Evolutionary conservation across 1,139 yeast genomes (phyloP).

Genomic region (Kazachstania sp.): DNA sequence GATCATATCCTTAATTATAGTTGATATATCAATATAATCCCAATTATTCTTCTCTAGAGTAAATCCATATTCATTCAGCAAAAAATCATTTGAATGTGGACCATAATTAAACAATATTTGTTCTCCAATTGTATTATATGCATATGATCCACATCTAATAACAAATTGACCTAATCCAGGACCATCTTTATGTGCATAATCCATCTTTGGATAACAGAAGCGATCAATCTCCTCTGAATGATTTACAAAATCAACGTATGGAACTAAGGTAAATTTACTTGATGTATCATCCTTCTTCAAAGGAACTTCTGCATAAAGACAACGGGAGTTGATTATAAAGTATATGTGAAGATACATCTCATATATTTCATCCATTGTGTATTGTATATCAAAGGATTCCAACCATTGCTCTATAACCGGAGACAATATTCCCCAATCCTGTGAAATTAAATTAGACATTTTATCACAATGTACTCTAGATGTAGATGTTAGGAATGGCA

Average conservation of each 20-base stretch:
- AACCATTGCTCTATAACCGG: slow-evolving; percentile 18
- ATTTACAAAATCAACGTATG: slow-evolving; percentile 81
- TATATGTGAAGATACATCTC: slow-evolving; percentile 56
- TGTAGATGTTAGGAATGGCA: slow-evolving; percentile 24
- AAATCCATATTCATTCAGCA: slow-evolving; percentile 85
- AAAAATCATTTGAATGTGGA: slow-evolving; percentile 73
- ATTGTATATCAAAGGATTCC: slow-evolving; percentile 10
- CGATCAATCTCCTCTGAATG: slow-evolving; percentile 44
- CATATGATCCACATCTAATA: slow-evolving; percentile 18
- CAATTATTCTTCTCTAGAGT: slow-evolving; percentile 47
- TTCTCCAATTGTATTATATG: slow-evolving; percentile 37
- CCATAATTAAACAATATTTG: slow-evolving; percentile 77
- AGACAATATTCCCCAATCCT: slow-evolving; percentile 21
- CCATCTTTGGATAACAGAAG: slow-evolving; percentile 23
- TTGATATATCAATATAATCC: slow-evolving; percentile 62
- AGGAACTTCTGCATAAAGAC: slow-evolving; percentile 69
- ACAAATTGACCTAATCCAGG: slow-evolving; percentile 20
- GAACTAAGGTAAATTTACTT: slow-evolving; percentile 84
- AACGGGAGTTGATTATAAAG: slow-evolving; percentile 86
- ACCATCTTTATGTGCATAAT: slow-evolving; percentile 9
- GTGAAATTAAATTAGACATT: slow-evolving; percentile 13
- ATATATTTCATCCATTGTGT: slow-evolving; percentile 24
- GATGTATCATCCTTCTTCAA: slow-evolving; percentile 32
- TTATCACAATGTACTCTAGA: slow-evolving; percentile 16
- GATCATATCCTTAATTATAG: slow-evolving; percentile 31